A percentile compares a stretch with the other conserved stretches of the same genome.
These are phyloP conservation scores for Lippia alba DNA, from an alignment of 305 asterid genomes.

Conservation along the genomic window DNA sequence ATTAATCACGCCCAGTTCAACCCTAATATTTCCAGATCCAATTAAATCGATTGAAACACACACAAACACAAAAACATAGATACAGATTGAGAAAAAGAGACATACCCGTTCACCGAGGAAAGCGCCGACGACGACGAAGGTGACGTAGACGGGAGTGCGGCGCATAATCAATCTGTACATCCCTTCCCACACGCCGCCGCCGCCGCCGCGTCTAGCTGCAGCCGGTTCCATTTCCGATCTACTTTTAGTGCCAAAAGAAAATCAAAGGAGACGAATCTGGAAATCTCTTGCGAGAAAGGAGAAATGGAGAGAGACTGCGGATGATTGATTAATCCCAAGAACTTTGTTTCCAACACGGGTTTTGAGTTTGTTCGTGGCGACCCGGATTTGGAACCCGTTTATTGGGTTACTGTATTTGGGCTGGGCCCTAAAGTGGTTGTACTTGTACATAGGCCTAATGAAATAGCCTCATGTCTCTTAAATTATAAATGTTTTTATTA, in stretches of 20 bases:
- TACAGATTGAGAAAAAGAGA: conserved; percentile 8
- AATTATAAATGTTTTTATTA: neutral
- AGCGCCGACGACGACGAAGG: conserved; percentile 96
- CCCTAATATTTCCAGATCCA: conserved; percentile 27
- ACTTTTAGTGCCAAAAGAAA: neutral
- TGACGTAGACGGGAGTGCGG: conserved; percentile 84
- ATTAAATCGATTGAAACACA: conserved; percentile 36
- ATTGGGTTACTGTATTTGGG: neutral
- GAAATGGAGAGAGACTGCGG: conserved; percentile 42
- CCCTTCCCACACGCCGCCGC: conserved; percentile 84
- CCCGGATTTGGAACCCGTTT: conserved; percentile 19
- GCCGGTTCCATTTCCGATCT: conserved; percentile 53
- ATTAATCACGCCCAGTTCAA: neutral
- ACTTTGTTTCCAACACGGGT: conserved; percentile 15
- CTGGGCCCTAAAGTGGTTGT: neutral
- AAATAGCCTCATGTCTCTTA: neutral
- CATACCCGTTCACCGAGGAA: conserved; percentile 89
- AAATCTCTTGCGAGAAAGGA: conserved; percentile 31
- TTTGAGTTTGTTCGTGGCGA: conserved; percentile 24
- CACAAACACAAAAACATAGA: neutral
- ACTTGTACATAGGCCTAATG: neutral
- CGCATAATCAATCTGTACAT: conserved; percentile 80
- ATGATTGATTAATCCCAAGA: conserved; percentile 17
- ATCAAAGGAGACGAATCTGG: neutral
- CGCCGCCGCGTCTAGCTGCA: conserved; percentile 58